Evolutionary conservation across 2,329 filamentous ascomycete species (phyloP), one percentile per base, ranked within the genome.

Genomic region (Phyllosticta citrichinensis): DNA sequence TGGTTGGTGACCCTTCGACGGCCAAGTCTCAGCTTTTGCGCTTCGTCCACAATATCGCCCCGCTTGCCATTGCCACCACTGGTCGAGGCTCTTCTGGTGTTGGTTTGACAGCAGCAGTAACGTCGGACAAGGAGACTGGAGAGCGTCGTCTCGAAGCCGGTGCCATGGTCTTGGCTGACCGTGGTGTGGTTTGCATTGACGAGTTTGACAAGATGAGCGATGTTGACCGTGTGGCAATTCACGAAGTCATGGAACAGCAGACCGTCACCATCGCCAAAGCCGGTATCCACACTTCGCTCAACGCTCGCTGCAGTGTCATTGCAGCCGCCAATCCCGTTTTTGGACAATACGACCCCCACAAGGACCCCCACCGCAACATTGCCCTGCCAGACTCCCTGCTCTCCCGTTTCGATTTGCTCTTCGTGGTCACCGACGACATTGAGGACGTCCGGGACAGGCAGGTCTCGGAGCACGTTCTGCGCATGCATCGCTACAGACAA

Each of bases 161-260:
- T 83, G 94, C 94, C 65, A 99, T 99, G 94, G 94, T 99, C 63
- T 89, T 99, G 70, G 94, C 87, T 65, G 94, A 99, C 73, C 88
- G 94, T 64, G 94, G 94, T 67, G 93, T 99, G 11, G 94, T 99
- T 35, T 99, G 94, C 78, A 99, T 99, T 66, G 94, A 99, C 72
- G 94, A 99, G 71, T 99, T 99, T 67, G 94, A 99, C 79, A 99
- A 99, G 76, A 99, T 99, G 94, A 97, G 91, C 62, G 94, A 99
- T 71, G 87, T 97, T 62, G 94, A 99, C 75, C 86, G 94, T 72
- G 94, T 99, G 3, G 94, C 94, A 55, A 99, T 99, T 68, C 94
- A 99, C 83, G 94, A 99, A 89, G 94, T 99, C 66, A 99, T 99
- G 94, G 94, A 99, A 77, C 94, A 99, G 77, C 94, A 99, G 76